A percentile compares a stretch with the other conserved stretches of the same genome.
These are phyloP conservation scores for Linanthus parryae DNA, from an alignment of 148 eudicot genomes.

Conservation along the genomic window DNA sequence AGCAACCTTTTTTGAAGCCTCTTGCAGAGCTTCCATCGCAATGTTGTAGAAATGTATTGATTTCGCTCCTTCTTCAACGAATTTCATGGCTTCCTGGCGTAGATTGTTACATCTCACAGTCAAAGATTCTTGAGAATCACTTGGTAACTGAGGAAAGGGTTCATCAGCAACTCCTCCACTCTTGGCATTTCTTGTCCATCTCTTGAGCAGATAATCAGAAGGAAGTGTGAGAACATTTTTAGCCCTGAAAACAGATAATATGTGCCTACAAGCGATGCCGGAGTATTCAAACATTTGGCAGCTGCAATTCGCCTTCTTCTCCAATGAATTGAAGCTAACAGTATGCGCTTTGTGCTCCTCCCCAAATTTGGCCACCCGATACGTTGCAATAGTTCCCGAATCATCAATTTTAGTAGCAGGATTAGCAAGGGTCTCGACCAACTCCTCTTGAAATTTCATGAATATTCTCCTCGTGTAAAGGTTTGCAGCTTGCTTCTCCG, in stretches of 20 bases:
- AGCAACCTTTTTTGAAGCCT: conserved; percentile 39
- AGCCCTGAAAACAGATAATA: conserved; percentile 21
- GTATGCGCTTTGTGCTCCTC: conserved; percentile 20
- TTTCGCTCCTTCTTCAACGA: conserved; percentile 44
- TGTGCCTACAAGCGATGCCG: conserved; percentile 23
- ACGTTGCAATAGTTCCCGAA: conserved; percentile 8
- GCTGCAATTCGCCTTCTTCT: conserved; percentile 28
- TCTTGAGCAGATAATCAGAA: conserved; percentile 18
- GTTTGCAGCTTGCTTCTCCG: conserved; percentile 26
- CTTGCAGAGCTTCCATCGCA: conserved; percentile 33
- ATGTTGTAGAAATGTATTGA: conserved; percentile 30
- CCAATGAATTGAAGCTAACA: conserved; percentile 16
- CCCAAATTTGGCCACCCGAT: conserved; percentile 25
- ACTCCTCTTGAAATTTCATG: conserved; percentile 25
- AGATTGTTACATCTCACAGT: conserved; percentile 16
- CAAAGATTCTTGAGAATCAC: conserved; percentile 14
- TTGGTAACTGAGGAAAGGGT: conserved; percentile 10
- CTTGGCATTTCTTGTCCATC: conserved; percentile 29
- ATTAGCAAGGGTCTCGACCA: conserved; percentile 27
- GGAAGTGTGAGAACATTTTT: conserved; percentile 30
- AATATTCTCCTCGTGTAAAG: conserved; percentile 21
- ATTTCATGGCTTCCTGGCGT: conserved; percentile 23
- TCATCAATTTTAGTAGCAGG: conserved; percentile 24
- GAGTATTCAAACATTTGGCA: conserved; percentile 27
- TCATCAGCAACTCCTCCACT: conserved; percentile 13